Conservation (phyloP, 1,284 basidiomycete species). For the Afroboletus lepidellus region DNA sequence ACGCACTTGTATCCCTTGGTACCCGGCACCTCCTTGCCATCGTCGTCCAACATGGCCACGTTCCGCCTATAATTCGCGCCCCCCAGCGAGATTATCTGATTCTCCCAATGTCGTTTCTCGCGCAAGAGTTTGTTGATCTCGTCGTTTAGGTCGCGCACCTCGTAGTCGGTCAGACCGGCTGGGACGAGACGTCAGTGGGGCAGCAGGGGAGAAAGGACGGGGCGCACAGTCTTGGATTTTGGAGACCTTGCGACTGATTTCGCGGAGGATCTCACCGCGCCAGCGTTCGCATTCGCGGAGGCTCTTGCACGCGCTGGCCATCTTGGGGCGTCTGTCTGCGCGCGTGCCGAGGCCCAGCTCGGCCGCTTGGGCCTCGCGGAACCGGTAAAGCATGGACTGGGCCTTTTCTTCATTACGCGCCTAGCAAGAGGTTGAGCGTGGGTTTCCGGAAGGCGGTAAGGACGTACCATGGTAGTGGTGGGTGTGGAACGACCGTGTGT, state of each 20-base stretch:
- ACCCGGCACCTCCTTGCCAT: slow-evolving; percentile 92
- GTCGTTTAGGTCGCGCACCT: slow-evolving; percentile 88
- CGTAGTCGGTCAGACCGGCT: slow-evolving; percentile 95
- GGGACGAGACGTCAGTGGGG: neutral
- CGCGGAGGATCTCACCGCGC: slow-evolving; percentile 92
- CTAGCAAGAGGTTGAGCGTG: slow-evolving; percentile 38
- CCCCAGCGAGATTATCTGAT: slow-evolving; percentile 91
- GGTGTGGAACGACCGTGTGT: too few species aligned
- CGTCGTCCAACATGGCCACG: slow-evolving; percentile 89
- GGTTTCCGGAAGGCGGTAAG: neutral
- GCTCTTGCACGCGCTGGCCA: slow-evolving; percentile 89
- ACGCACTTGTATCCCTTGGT: slow-evolving; percentile 97
- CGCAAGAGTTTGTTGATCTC: slow-evolving; percentile 96
- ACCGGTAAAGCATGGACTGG: slow-evolving; percentile 98
- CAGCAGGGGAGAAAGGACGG: neutral
- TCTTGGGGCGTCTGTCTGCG: slow-evolving; percentile 79
- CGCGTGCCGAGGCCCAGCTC: slow-evolving; percentile 89
- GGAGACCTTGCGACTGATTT: slow-evolving; percentile 94
- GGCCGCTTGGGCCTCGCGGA: slow-evolving; percentile 93
- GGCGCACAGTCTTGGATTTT: slow-evolving; percentile 93
- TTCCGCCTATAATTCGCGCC: slow-evolving; percentile 96
- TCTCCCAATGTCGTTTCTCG: slow-evolving; percentile 97
- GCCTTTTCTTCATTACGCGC: slow-evolving; percentile 97
- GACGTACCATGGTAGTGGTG: slow-evolving; percentile 17
- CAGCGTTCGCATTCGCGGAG: slow-evolving; percentile 93